phyloP scores from a whole-genome alignment of 352 stramenopile species.

The Phytophthora pluvialis region DNA sequence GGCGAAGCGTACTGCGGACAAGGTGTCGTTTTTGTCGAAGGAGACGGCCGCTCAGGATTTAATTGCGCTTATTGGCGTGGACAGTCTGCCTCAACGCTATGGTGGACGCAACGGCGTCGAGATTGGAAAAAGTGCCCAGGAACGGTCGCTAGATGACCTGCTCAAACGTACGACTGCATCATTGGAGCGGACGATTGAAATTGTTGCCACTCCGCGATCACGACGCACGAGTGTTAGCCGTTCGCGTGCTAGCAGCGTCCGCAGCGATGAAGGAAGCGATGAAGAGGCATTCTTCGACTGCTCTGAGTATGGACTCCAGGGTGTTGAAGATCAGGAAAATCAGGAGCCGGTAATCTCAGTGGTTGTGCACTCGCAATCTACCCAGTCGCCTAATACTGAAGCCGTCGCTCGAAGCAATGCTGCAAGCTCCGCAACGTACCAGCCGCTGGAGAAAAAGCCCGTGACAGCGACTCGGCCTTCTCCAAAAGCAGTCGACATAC shows the following conservation, averaged over 20 bases:
- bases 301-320: conserved; percentile 80
- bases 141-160: conserved; percentile 67
- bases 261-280: conserved; percentile 65
- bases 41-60: conserved; percentile 53
- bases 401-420: conserved; percentile 38
- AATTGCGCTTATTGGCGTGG: conserved; percentile 66
- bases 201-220: conserved; percentile 52
- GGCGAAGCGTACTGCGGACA: conserved; percentile 69
- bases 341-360: conserved; percentile 73
- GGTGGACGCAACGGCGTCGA: conserved; percentile 77
- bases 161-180: conserved; percentile 72
- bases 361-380: conserved; percentile 71
- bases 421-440: conserved; percentile 22
- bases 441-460: conserved; percentile 40
- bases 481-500: conserved; percentile 27
- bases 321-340: conserved; percentile 56
- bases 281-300: conserved; percentile 87
- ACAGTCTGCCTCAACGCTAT: conserved; percentile 76
- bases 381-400: conserved; percentile 44
- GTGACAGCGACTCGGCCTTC: conserved; percentile 25
- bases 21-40: conserved; percentile 64
- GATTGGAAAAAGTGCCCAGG: conserved; percentile 80
- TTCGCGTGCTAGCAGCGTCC: conserved; percentile 42
- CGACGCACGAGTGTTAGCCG: conserved; percentile 29
- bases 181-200: conserved; percentile 79